Conservation (phyloP, 1,284 basidiomycete species). For the Malassezia sp. region DNA sequence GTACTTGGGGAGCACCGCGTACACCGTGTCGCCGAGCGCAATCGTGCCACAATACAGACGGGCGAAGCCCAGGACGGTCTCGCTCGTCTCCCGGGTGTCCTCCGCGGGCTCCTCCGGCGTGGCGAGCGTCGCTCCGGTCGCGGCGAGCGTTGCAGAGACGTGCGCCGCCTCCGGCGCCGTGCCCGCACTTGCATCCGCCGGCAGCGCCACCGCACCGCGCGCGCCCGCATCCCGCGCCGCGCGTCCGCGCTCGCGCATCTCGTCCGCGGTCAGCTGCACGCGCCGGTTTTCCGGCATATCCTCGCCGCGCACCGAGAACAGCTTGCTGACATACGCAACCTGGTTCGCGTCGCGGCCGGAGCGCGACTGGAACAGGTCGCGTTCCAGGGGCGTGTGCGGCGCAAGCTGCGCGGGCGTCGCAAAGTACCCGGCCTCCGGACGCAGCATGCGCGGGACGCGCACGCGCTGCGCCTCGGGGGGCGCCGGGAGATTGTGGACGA, state of each 20-base stretch:
- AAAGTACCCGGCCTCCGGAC: conserved; percentile 58
- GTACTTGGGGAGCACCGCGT: conserved; percentile 79
- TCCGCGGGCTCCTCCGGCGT: conserved; percentile 5
- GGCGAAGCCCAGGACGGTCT: conserved; percentile 62
- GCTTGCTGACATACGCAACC: conserved; percentile 80
- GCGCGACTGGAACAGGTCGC: conserved; percentile 57
- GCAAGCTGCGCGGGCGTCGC: conserved; percentile 48
- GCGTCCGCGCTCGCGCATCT: conserved; percentile 62
- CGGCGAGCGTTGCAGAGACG: conserved; percentile 35
- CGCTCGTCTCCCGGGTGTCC: conserved; percentile 19
- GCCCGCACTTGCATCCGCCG: conserved; percentile 35
- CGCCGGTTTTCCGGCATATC: conserved; percentile 66
- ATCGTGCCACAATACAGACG: conserved; percentile 84
- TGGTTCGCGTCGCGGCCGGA: conserved; percentile 23
- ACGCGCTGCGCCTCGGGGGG: conserved; percentile 69
- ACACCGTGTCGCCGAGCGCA: conserved; percentile 56
- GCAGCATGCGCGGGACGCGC: conserved; percentile 83
- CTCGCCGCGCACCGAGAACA: conserved; percentile 75
- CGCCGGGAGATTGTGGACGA: conserved; percentile 81
- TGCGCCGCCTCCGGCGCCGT: conserved; percentile 18
- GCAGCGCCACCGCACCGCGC: conserved; percentile 32
- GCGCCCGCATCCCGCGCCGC: conserved; percentile 28
- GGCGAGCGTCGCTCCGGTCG: conserved; percentile 32
- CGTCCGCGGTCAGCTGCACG: conserved; percentile 61
- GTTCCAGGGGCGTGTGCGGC: conserved; percentile 68